Evolutionary conservation across 2,329 filamentous ascomycete genomes (phyloP), one percentile per base, ranked within the genome.

Genomic region (Camptophora hylomeconis): DNA sequence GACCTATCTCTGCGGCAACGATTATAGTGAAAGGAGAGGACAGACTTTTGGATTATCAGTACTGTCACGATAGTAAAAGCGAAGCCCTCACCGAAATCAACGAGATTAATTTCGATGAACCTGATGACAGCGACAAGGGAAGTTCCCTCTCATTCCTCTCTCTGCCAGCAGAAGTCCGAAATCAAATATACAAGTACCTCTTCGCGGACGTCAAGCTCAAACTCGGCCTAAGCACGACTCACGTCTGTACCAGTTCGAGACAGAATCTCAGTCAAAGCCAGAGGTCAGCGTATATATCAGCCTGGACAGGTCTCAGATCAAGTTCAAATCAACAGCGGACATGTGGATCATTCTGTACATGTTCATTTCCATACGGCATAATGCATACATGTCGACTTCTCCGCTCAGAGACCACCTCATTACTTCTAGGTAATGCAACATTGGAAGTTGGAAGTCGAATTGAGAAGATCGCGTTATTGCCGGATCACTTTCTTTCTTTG

Each of bases 291-390:
- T n/a, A n/a, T n/a, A n/a, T n/a, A n/a, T 11, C 13, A 13, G 22
- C 22, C 9, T 26, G 29, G 29, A 23, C 29, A 3, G n/a, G n/a
- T n/a, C n/a, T n/a, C n/a, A n/a, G n/a, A n/a, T n/a, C n/a, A n/a
- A n/a, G n/a, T n/a, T n/a, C n/a, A n/a, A n/a, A n/a, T n/a, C n/a
- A n/a, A n/a, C n/a, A n/a, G n/a, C n/a, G n/a, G n/a, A 11, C 22
- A 8, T 38, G 36, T 19, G 27, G 29, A 6, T 15, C 30, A 7
- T 24, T 38, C 11, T 38, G 36, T 31, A 24, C 23, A 7, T 38
- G 36, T 24, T 20, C 22, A 6, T 36, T 39, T 17, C 33, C 36
- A 3, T 20, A 21, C 10, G 28, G 27, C 9, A 24, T 36, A 10
- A n/a, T 32, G 9, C 14, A 12, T 13, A 33, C 30, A 2, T 39